Conservation (phyloP, 441 rosid species). For the Gossypium gossypioides region DNA sequence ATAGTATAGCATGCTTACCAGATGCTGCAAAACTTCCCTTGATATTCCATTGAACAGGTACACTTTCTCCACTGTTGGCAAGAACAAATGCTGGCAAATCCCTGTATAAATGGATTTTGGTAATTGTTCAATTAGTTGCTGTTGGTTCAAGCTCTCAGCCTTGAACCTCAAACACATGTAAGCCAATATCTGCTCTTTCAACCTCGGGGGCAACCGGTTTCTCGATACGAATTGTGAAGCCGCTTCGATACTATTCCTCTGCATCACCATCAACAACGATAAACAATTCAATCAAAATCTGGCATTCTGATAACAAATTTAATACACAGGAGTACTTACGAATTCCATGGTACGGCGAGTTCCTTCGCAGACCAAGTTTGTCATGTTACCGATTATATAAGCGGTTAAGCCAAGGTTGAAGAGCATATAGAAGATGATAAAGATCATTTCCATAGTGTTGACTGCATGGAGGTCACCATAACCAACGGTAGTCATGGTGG, state of each 20-base stretch:
- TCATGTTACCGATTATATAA: constrained; percentile 67
- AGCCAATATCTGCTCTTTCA: constrained; percentile 52
- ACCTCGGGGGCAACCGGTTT: constrained; percentile 42
- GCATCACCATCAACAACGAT: constrained; percentile 12
- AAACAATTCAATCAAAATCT: neutral
- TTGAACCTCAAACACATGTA: constrained; percentile 66
- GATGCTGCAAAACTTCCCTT: constrained; percentile 33
- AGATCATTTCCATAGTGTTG: constrained; percentile 51
- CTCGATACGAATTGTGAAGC: constrained; percentile 49
- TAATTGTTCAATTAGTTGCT: constrained; percentile 53
- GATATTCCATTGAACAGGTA: constrained; percentile 48
- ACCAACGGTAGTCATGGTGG: constrained; percentile 76
- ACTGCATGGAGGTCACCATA: constrained; percentile 73
- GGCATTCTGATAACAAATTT: neutral
- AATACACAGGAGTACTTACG: constrained; percentile 24
- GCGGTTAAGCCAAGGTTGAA: constrained; percentile 66
- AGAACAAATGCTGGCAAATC: constrained; percentile 61
- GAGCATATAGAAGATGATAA: constrained; percentile 54
- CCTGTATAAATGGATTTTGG: constrained; percentile 60
- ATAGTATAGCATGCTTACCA: constrained; percentile 25
- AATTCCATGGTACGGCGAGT: constrained; percentile 76
- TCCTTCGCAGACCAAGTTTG: constrained; percentile 63
- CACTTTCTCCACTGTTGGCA: constrained; percentile 45
- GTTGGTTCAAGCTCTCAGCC: constrained; percentile 65
- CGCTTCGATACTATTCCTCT: constrained; percentile 61